Conservation (phyloP, 768 basidiomycete species). For the Phylloporus sp. region DNA sequence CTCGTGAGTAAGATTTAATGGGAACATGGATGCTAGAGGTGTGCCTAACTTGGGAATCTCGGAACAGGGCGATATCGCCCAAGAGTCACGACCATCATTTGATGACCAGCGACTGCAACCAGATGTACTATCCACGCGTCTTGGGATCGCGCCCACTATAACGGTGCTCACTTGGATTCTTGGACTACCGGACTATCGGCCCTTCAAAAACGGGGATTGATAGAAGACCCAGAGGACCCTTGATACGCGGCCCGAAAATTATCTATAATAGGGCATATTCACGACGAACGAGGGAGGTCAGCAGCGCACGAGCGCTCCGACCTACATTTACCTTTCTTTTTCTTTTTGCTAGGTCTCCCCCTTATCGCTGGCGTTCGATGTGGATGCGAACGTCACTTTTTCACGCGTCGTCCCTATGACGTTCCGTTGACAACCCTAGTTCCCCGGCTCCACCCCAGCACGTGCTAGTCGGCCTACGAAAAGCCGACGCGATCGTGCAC, state of each 20-base stretch:
- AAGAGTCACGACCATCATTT: background rate
- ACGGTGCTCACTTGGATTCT: background rate
- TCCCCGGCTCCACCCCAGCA: background rate
- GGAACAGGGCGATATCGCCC: background rate
- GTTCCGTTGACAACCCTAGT: background rate
- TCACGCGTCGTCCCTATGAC: background rate
- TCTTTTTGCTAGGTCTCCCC: too few relatives aligned
- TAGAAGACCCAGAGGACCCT: background rate
- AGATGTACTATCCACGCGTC: background rate
- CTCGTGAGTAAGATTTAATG: background rate
- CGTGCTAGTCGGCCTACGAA: background rate
- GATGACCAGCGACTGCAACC: background rate
- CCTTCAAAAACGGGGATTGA: background rate
- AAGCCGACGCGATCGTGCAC: too few relatives aligned
- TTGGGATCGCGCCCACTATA: background rate
- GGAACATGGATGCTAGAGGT: background rate
- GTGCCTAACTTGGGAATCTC: background rate
- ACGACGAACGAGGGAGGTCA: background rate
- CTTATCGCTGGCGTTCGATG: too few relatives aligned
- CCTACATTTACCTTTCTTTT: background rate
- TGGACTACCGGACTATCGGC: background rate
- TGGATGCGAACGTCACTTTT: background rate
- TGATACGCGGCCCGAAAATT: background rate
- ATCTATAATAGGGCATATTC: background rate
- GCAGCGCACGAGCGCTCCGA: background rate